These are phyloP conservation scores for Stephania cephalantha DNA, from an alignment of 164 flowering plant genomes.

Conservation along the genomic window DNA sequence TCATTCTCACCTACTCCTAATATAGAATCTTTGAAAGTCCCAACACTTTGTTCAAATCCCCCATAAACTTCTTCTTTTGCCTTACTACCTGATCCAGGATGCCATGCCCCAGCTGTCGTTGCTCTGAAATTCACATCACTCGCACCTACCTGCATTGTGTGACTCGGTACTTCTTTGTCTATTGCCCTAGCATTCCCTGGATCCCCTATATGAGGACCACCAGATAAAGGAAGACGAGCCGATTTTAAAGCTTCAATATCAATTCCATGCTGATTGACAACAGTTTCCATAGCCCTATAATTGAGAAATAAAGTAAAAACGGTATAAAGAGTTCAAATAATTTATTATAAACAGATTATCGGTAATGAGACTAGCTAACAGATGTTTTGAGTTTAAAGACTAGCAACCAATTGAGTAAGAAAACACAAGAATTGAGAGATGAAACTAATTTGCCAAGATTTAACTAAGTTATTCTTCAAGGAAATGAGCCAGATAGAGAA, in stretches of 20 bases:
- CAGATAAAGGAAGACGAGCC: slow-evolving; percentile 57
- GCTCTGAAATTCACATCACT: slow-evolving; percentile 16
- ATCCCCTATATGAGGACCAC: slow-evolving; percentile 60
- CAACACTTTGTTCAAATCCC: slow-evolving; percentile 49
- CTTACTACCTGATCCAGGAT: slow-evolving; percentile 22
- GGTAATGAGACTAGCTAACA: too few relatives aligned
- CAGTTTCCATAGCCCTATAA: slow-evolving; percentile 98
- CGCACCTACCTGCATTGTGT: slow-evolving; percentile 5
- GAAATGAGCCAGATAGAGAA: background rate
- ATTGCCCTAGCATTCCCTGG: slow-evolving; percentile 26
- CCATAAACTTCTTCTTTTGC: slow-evolving; percentile 24
- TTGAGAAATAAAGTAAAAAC: slow-evolving; percentile 6
- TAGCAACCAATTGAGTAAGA: background rate
- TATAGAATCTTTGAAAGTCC: slow-evolving; percentile 41
- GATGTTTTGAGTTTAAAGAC: background rate
- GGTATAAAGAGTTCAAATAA: background rate
- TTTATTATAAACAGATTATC: background rate
- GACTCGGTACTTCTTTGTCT: slow-evolving; percentile 18
- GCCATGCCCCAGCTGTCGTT: slow-evolving; percentile 20
- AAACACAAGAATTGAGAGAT: background rate
- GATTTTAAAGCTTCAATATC: slow-evolving; percentile 85
- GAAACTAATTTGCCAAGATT: background rate
- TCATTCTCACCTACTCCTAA: slow-evolving; percentile 42
- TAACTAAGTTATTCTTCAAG: background rate
- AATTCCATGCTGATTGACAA: slow-evolving; percentile 75